Conservation (phyloP, 73 alveolate genomes). For the Paramecium octaurelia region DNA sequence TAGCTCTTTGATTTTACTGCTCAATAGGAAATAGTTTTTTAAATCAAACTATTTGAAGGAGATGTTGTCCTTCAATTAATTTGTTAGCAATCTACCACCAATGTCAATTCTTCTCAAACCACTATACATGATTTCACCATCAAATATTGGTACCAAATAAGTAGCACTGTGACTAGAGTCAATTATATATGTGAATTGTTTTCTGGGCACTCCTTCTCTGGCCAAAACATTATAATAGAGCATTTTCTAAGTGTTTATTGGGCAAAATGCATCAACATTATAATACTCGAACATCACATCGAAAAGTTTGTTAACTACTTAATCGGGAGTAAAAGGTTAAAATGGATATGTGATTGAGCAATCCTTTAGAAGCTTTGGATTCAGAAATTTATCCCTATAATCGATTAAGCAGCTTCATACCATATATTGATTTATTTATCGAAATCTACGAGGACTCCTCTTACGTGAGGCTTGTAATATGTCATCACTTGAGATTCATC, state of each 20-base stretch:
- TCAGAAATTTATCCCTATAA: neutral
- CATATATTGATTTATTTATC: constrained; percentile 30
- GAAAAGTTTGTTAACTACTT: neutral
- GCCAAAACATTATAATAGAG: neutral
- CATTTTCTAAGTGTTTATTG: constrained; percentile 20
- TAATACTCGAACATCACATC: constrained; percentile 54
- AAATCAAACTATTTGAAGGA: constrained; percentile 45
- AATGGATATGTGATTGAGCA: constrained; percentile 32
- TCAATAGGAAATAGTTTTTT: constrained; percentile 29
- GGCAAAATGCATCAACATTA: constrained; percentile 53
- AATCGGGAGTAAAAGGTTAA: constrained; percentile 53
- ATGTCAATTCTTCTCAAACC: constrained; percentile 48
- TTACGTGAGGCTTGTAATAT: constrained; percentile 19
- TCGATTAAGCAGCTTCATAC: neutral
- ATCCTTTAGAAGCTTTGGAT: neutral
- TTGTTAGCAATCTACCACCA: constrained; percentile 57
- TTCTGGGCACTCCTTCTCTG: neutral
- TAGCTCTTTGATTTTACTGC: constrained; percentile 45
- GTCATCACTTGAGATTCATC: neutral
- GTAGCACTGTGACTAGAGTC: constrained; percentile 60
- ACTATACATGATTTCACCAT: constrained; percentile 40
- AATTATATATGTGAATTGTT: constrained; percentile 15
- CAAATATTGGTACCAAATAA: constrained; percentile 56
- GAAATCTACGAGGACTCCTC: constrained; percentile 33
- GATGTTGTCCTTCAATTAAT: constrained; percentile 41